phyloP scores from a whole-genome alignment of 2,329 filamentous ascomycete genomes.

The Aspergillus quadrilineatus region DNA sequence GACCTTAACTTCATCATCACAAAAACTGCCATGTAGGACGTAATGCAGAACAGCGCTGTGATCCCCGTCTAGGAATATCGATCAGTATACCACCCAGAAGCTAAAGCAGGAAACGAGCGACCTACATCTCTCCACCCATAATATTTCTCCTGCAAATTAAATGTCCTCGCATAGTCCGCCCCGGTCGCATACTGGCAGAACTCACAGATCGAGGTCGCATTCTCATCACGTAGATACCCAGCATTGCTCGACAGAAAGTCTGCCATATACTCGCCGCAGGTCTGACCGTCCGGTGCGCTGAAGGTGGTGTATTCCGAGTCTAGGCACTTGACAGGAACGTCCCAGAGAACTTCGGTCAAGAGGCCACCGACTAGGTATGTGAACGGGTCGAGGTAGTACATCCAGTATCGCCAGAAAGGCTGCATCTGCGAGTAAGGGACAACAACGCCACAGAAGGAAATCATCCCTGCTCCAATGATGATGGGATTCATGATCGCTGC shows the following conservation, averaged over 20 bases:
- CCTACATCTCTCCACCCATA: slow-evolving; percentile 41
- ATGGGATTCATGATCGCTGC: slow-evolving; percentile 59
- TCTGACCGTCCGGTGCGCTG: slow-evolving; percentile 28
- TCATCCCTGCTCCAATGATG: slow-evolving; percentile 48
- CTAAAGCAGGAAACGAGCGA: not conserved
- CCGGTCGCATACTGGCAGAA: slow-evolving; percentile 35
- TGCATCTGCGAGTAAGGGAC: slow-evolving; percentile 40
- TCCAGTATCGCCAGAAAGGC: slow-evolving; percentile 45
- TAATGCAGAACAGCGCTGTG: slow-evolving; percentile 45
- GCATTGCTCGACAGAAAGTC: slow-evolving; percentile 29
- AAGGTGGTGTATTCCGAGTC: slow-evolving; percentile 34
- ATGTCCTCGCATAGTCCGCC: slow-evolving; percentile 35
- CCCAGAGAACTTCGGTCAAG: slow-evolving; percentile 39
- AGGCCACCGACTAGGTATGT: slow-evolving; percentile 44
- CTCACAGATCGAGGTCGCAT: slow-evolving; percentile 27
- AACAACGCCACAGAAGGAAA: slow-evolving; percentile 43
- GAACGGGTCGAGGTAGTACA: slow-evolving; percentile 48
- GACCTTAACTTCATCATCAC: slow-evolving; percentile 52
- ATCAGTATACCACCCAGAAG: not conserved
- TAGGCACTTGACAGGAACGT: slow-evolving; percentile 39
- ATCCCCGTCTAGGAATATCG: slow-evolving; percentile 36
- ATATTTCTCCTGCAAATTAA: slow-evolving; percentile 35
- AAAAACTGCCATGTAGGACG: slow-evolving; percentile 46
- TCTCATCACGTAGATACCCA: slow-evolving; percentile 32
- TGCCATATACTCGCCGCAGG: slow-evolving; percentile 37